These are phyloP conservation scores for Trichocladium uniseriatum DNA, from an alignment of 495 filamentous ascomycete genomes.

Conservation along the genomic window DNA sequence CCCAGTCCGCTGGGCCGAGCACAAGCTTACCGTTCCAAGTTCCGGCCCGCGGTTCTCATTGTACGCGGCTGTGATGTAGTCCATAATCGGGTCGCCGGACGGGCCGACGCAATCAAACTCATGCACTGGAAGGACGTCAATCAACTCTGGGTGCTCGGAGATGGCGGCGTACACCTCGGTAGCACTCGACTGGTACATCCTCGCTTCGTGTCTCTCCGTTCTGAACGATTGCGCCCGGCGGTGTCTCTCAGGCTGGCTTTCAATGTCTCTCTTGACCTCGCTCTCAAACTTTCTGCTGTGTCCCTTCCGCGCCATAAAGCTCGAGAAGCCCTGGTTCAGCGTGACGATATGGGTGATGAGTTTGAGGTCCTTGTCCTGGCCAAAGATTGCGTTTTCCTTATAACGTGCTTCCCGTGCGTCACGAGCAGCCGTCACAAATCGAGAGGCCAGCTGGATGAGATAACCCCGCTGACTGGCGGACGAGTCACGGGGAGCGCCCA, in stretches of 20 bases:
- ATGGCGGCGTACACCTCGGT: no score
- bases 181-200: no score
- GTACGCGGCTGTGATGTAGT: constrained; percentile 20
- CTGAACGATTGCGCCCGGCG: no score
- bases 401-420: constrained; percentile 32
- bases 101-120: no score
- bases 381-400: constrained; percentile 32
- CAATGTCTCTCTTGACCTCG: no score
- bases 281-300: constrained; percentile 33
- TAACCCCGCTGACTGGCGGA: constrained; percentile 20
- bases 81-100: constrained; percentile 17
- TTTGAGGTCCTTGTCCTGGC: constrained; percentile 23
- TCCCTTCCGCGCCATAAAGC: constrained; percentile 30
- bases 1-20: neutral
- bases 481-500: constrained; percentile 37
- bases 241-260: no score
- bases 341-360: constrained; percentile 40
- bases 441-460: constrained; percentile 5
- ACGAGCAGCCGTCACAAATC: constrained; percentile 5
- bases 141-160: no score
- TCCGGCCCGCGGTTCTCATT: constrained; percentile 24
- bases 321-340: constrained; percentile 34
- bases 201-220: no score
- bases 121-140: no score
- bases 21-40: constrained; percentile 22